Percentiles rank a stretch among this genome's conserved stretches.
Evolutionary conservation across 1,284 basidiomycete species (phyloP).

Genomic region (Mycena sp.): DNA sequence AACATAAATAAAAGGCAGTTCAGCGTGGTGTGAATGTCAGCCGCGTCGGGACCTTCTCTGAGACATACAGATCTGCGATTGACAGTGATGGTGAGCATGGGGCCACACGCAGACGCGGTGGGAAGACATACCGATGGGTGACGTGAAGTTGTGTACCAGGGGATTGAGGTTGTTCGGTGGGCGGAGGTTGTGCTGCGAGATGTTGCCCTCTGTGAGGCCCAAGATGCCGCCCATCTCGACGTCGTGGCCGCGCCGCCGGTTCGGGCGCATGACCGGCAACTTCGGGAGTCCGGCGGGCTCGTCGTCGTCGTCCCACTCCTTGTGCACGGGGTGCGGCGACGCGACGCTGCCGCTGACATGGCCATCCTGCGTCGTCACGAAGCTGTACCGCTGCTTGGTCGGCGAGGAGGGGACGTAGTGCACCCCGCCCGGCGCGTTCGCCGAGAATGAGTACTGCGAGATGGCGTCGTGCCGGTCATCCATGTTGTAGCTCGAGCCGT

Average conservation of each 20-base stretch:
- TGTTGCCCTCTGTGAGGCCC: constrained; percentile 44
- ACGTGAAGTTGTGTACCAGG: constrained; percentile 58
- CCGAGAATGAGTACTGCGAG: too few relatives aligned
- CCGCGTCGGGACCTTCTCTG: too few relatives aligned
- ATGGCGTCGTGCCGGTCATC: too few relatives aligned
- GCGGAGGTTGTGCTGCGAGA: constrained; percentile 46
- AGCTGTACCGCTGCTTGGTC: constrained; percentile 12
- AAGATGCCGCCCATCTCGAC: constrained; percentile 50
- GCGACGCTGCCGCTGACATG: not conserved
- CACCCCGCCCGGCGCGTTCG: not conserved
- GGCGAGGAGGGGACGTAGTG: not conserved
- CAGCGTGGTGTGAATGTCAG: too few relatives aligned
- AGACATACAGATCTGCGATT: not conserved
- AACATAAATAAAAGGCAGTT: too few relatives aligned
- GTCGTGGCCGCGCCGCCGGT: constrained; percentile 50
- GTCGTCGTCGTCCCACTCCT: constrained; percentile 13
- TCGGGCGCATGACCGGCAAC: constrained; percentile 49
- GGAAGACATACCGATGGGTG: constrained; percentile 56
- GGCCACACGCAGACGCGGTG: not conserved
- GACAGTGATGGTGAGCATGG: too few relatives aligned
- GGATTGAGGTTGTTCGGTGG: constrained; percentile 46
- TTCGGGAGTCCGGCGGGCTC: not conserved
- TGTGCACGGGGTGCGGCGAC: not conserved
- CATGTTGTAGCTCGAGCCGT: too few relatives aligned
- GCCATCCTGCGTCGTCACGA: not conserved